Conservation (phyloP, 1,284 basidiomycete species). For the Malassezia restricta region DNA sequence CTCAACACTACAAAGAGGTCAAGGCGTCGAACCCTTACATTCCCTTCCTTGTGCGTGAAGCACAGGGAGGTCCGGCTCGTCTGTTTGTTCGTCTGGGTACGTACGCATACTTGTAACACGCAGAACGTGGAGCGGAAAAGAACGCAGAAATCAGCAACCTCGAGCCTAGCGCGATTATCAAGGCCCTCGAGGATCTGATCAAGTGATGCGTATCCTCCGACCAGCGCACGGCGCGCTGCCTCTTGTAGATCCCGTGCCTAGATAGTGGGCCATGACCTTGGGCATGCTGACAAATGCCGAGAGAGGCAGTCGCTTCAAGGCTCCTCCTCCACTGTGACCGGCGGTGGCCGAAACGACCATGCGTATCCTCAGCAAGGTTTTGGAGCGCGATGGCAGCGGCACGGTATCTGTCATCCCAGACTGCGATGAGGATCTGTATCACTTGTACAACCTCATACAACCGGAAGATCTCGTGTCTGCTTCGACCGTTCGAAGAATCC, state of each 20-base stretch:
- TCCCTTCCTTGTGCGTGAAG: slow-evolving; percentile 43
- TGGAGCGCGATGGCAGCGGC: slow-evolving; percentile 43
- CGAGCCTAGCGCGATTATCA: slow-evolving; percentile 36
- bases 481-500: slow-evolving; percentile 65
- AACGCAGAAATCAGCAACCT: slow-evolving; percentile 37
- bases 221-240: not conserved
- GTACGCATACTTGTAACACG: slow-evolving; percentile 10
- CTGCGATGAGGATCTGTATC: slow-evolving; percentile 86
- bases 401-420: slow-evolving; percentile 37
- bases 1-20: slow-evolving; percentile 36
- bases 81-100: slow-evolving; percentile 42
- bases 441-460: slow-evolving; percentile 88
- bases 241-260: not conserved
- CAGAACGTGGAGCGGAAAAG: slow-evolving; percentile 42
- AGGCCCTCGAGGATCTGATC: slow-evolving; percentile 36
- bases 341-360: slow-evolving; percentile 10
- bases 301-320: not conserved
- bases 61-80: slow-evolving; percentile 36
- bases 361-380: slow-evolving; percentile 39
- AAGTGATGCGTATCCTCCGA: slow-evolving; percentile 4
- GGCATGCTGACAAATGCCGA: not conserved
- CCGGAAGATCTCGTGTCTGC: slow-evolving; percentile 72
- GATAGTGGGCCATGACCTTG: no score
- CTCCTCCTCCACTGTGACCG: not conserved
- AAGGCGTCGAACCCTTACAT: slow-evolving; percentile 42